Evolutionary conservation across 805 yeast genomes (phyloP).

Genomic region (Yamadazyma sp.): DNA sequence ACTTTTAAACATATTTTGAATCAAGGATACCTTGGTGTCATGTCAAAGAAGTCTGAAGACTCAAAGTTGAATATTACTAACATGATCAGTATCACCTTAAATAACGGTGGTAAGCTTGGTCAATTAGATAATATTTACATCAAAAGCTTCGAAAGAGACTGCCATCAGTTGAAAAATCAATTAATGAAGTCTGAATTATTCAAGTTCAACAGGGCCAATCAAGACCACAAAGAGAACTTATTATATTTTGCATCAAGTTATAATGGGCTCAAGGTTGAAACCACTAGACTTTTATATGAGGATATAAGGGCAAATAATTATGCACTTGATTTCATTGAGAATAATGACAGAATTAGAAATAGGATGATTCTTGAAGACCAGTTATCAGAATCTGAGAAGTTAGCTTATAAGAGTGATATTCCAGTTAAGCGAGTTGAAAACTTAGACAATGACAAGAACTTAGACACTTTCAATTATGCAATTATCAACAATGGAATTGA

Average conservation of each 20-base stretch:
- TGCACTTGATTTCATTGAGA: conserved; percentile 67
- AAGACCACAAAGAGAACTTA: conserved; percentile 64
- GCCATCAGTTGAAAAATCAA: conserved; percentile 27
- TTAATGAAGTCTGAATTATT: conserved; percentile 46
- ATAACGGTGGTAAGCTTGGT: conserved; percentile 34
- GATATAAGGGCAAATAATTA: conserved; percentile 28
- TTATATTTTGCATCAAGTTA: conserved; percentile 48
- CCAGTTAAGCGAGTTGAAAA: conserved; percentile 25
- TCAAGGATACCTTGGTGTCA: conserved; percentile 20
- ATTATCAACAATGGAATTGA: conserved; percentile 22
- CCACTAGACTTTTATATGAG: conserved; percentile 31
- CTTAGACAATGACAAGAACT: conserved; percentile 9
- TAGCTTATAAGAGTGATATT: conserved; percentile 39
- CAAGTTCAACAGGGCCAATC: conserved; percentile 51
- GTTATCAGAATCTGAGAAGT: conserved; percentile 40
- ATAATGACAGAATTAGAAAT: conserved; percentile 63
- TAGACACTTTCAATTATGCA: conserved; percentile 17
- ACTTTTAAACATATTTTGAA: conserved; percentile 25
- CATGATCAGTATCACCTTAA: conserved; percentile 31
- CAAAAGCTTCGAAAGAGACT: conserved; percentile 34
- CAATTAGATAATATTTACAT: conserved; percentile 29
- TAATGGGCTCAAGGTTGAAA: conserved; percentile 44
- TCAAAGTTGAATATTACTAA: conserved; percentile 23
- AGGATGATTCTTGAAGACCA: conserved; percentile 56
- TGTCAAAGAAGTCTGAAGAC: conserved; percentile 17